Base-by-base conservation (phyloP, 805 yeast species). In the Saturnispora gosingensis region DNA sequence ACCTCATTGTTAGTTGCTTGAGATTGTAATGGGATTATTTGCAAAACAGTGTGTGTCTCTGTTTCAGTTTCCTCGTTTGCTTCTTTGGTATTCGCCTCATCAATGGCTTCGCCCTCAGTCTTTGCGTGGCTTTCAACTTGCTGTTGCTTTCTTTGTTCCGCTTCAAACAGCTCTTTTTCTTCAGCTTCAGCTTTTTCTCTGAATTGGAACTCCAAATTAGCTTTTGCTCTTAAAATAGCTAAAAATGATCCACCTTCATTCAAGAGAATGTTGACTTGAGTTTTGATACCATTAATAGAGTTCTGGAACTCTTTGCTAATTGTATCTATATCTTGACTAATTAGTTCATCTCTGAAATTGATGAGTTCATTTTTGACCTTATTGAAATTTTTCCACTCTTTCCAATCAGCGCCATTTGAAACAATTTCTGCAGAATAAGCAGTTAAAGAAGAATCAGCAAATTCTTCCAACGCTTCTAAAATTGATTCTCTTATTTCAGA, bases 391-490 rank as follows among this genome's bases (percentile, higher is more conserved):
- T 77, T 82, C 90, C 86, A 82, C 55, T 76, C 78, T 30, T 65
- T 64, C 74, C 80, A 80, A 28, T 70, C 66, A 35, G 67, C 71
- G 30, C 69, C 73, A 16, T 62, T 64, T 20, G 70, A 68, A 48
- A 81, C 75, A 61, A 85, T 73, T 53, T 79, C 75, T 49, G 77
- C 76, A 7, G 85, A 76, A 67, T 82, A 84, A 57, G 83, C 88
- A 57, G 69, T 74, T 50, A 84, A 73, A 28, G 85, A 73, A 6
- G 80, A 76, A 50, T 84, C 89, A 5, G 83, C 81, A 72, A 85
- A 85, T 54, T 85, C 85, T 63, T 85, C 90, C 61, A 82, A 75
- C 0, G 82, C 74, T 56, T 85, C 90, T 49, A 84, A 72, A 36
- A 82, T 74, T 20, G 69, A 63, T 20, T 68, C 62, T 59, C 78